phyloP scores from a whole-genome alignment of 305 asterid genomes.

The Plantago coronopus region DNA sequence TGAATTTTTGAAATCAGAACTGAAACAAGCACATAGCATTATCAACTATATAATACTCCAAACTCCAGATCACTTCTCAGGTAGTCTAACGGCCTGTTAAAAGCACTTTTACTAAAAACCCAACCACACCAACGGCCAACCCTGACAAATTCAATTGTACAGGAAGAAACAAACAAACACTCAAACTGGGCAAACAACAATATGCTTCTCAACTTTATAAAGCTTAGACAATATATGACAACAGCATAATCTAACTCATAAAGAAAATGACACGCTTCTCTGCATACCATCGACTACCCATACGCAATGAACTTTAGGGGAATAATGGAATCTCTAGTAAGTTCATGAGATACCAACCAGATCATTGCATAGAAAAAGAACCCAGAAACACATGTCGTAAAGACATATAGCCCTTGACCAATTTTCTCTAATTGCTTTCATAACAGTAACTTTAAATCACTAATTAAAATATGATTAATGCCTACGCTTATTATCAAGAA shows the following conservation, averaged over 20 bases:
- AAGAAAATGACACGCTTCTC: background rate
- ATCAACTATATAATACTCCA: background rate
- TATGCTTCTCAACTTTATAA: too few relatives aligned
- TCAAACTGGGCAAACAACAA: background rate
- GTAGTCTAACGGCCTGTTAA: constrained; percentile 1
- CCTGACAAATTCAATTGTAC: background rate
- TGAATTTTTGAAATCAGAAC: background rate
- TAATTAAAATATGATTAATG: too few relatives aligned
- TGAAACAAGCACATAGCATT: background rate
- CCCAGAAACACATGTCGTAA: background rate
- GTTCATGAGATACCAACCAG: background rate
- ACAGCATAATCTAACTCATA: background rate
- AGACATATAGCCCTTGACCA: background rate
- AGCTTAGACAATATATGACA: background rate
- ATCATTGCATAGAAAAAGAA: background rate
- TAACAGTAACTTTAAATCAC: too few relatives aligned
- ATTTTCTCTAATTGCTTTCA: background rate
- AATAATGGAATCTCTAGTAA: background rate
- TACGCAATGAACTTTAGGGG: background rate
- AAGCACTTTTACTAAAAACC: background rate
- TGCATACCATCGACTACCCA: background rate
- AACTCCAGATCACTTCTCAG: background rate
- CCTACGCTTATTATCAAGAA: too few relatives aligned
- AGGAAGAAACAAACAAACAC: background rate
- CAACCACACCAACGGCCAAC: background rate